Evolutionary conservation across 2,329 filamentous ascomycete species (phyloP).

Genomic region (Trichophyton equinum): DNA sequence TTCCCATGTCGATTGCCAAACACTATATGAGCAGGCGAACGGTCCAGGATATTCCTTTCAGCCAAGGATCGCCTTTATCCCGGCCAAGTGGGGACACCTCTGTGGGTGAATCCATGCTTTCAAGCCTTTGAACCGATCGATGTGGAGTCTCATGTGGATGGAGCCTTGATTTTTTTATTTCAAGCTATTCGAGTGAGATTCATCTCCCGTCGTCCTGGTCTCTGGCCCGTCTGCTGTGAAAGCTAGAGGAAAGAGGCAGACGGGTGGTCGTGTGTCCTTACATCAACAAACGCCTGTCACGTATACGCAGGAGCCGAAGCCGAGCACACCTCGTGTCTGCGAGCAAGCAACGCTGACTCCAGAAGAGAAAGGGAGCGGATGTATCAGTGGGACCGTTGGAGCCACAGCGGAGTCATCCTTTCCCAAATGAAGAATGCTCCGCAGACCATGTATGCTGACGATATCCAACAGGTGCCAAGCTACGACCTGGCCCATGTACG

Average conservation of each 20-base stretch:
- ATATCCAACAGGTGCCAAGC: slow-evolving; percentile 4
- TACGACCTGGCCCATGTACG: neutral
- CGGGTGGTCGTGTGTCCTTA: neutral
- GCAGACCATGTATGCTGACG: slow-evolving; percentile 6
- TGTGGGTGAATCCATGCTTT: slow-evolving; percentile 8
- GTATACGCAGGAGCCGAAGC: neutral
- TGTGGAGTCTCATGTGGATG: neutral
- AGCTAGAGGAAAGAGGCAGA: neutral
- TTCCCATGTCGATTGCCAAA: neutral
- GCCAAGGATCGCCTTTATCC: slow-evolving; percentile 9
- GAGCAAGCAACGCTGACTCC: neutral
- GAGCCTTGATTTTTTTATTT: neutral
- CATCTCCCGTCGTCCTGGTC: neutral
- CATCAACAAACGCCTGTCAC: neutral
- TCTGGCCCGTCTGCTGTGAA: neutral
- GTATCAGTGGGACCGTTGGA: slow-evolving; percentile 4
- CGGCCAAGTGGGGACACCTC: slow-evolving; percentile 7
- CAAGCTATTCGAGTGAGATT: neutral
- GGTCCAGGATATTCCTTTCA: neutral
- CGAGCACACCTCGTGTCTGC: neutral
- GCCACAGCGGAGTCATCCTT: slow-evolving; percentile 3
- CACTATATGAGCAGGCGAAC: neutral
- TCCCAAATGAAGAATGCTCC: slow-evolving; percentile 5
- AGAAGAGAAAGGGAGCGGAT: neutral
- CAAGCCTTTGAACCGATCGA: slow-evolving; percentile 5